phyloP scores from a whole-genome alignment of 495 filamentous ascomycete genomes.

The Aspergillus asperescens region DNA sequence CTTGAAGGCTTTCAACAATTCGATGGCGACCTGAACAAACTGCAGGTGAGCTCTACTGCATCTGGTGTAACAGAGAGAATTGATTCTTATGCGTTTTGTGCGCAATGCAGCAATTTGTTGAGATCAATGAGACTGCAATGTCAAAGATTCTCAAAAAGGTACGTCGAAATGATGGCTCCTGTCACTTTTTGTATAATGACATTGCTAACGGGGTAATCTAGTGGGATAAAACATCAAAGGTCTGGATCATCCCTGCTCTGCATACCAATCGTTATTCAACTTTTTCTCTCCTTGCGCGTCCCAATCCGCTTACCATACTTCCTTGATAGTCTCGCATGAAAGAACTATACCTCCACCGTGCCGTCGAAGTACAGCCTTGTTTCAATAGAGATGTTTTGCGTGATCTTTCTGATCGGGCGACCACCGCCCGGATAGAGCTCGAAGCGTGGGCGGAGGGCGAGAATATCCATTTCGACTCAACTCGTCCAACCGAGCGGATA shows the following conservation, averaged over 20 bases:
- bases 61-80: neutral
- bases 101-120: constrained; percentile 74
- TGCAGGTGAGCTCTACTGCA: constrained; percentile 53
- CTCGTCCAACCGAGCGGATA: constrained; percentile 54
- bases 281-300: neutral
- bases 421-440: constrained; percentile 83
- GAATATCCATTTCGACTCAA: constrained; percentile 70
- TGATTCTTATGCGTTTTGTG: neutral
- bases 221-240: constrained; percentile 99
- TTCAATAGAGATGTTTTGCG: constrained; percentile 97
- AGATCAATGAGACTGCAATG: constrained; percentile 94
- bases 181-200: neutral
- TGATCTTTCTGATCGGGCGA: constrained; percentile 92
- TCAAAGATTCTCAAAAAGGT: constrained; percentile 98
- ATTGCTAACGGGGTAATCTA: constrained; percentile 29
- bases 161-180: constrained; percentile 14
- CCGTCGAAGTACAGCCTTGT: constrained; percentile 95
- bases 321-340: constrained; percentile 76
- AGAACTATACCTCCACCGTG: constrained; percentile 90
- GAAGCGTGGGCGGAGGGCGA: constrained; percentile 97
- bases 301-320: constrained; percentile 12
- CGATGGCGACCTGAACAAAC: constrained; percentile 89
- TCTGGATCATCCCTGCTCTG: constrained; percentile 24
- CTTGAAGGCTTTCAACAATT: constrained; percentile 97
- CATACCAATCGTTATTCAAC: neutral